Conservation (phyloP, 1,139 yeast species). For the Komagataea norvegica region DNA sequence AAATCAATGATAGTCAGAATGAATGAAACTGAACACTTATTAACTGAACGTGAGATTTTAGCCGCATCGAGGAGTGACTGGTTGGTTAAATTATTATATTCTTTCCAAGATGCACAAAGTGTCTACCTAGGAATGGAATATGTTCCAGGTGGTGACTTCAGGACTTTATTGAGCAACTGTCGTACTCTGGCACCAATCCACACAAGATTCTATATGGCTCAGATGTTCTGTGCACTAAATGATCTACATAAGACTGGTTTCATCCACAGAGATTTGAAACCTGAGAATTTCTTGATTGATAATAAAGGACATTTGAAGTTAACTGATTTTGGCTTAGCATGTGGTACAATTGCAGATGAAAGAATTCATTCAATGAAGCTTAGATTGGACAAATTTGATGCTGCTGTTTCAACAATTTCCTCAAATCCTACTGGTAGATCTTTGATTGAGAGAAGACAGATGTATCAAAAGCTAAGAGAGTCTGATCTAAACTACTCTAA, state of each 20-base stretch:
- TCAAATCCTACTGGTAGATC: constrained; percentile 59
- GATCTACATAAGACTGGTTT: constrained; percentile 93
- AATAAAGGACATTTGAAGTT: constrained; percentile 92
- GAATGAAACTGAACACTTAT: constrained; percentile 92
- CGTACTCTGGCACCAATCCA: constrained; percentile 92
- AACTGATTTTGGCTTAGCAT: constrained; percentile 96
- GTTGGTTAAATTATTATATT: constrained; percentile 89
- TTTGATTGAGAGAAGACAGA: constrained; percentile 80
- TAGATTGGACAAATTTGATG: constrained; percentile 75
- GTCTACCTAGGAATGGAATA: constrained; percentile 97
- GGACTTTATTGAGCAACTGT: constrained; percentile 89
- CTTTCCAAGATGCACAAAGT: constrained; percentile 89
- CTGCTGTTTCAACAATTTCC: constrained; percentile 40
- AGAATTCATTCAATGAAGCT: constrained; percentile 91
- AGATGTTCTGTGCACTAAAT: constrained; percentile 93
- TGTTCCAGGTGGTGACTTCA: constrained; percentile 98
- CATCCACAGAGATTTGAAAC: constrained; percentile 95
- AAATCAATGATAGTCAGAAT: constrained; percentile 81
- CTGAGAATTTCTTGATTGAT: constrained; percentile 94
- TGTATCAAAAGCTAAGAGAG: constrained; percentile 70
- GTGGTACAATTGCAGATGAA: constrained; percentile 91
- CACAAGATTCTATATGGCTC: constrained; percentile 90
- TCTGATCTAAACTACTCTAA: constrained; percentile 76
- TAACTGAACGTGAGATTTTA: constrained; percentile 93
- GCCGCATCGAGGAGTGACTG: constrained; percentile 95